phyloP scores from a whole-genome alignment of 352 stramenopile genomes.

The Plasmopara viticola region DNA sequence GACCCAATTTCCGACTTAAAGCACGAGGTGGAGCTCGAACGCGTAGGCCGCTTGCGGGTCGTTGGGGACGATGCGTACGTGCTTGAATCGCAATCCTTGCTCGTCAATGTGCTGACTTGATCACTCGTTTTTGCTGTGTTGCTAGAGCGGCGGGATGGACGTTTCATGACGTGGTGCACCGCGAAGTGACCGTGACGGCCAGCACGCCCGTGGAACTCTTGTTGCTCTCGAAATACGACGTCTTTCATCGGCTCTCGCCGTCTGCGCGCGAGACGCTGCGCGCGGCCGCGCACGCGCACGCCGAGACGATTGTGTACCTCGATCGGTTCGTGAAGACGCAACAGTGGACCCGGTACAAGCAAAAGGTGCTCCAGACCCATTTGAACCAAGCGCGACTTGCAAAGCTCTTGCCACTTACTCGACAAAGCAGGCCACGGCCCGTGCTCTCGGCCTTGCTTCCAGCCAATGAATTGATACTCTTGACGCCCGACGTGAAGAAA shows the following conservation, averaged over 20 bases:
- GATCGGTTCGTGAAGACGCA: constrained; percentile 65
- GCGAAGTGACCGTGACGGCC: constrained; percentile 55
- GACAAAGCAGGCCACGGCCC: not conserved
- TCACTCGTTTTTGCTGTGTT: not conserved
- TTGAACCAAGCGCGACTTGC: constrained; percentile 44
- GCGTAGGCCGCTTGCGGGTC: constrained; percentile 51
- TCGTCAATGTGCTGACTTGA: not conserved
- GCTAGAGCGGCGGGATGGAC: constrained; percentile 46
- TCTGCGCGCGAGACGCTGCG: constrained; percentile 49
- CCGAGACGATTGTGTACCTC: constrained; percentile 51
- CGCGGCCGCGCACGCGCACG: constrained; percentile 33
- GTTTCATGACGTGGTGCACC: constrained; percentile 63
- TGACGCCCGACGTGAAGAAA: constrained; percentile 21
- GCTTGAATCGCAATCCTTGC: not conserved
- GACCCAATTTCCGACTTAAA: constrained; percentile 29
- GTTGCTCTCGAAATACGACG: constrained; percentile 71
- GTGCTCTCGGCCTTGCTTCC: constrained; percentile 27
- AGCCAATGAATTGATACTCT: constrained; percentile 53
- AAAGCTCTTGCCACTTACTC: constrained; percentile 31
- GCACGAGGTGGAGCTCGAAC: constrained; percentile 46
- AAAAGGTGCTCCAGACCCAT: constrained; percentile 37
- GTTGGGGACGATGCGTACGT: constrained; percentile 70
- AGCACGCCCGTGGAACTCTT: constrained; percentile 65
- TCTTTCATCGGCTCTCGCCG: constrained; percentile 62
- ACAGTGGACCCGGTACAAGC: constrained; percentile 60